Percentiles rank a stretch among this genome's conserved stretches.
Conservation (phyloP, 1,284 basidiomycete genomes). For the Anthracocystis walkeri region DNA sequence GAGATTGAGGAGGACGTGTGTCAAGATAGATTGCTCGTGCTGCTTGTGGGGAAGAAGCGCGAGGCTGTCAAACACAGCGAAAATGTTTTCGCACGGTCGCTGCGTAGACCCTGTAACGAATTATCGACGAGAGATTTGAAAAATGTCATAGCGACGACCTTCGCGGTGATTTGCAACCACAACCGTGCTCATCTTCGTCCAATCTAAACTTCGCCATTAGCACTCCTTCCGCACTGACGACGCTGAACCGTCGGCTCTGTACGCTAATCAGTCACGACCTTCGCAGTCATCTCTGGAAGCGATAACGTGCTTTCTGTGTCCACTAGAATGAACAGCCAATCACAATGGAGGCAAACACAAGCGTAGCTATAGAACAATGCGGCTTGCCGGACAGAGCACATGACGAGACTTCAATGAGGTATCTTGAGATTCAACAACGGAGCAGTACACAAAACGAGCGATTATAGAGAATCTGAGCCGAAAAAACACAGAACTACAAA, state of each 20-base stretch:
- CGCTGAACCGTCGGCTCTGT: constrained; percentile 6
- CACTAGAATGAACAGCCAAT: background rate
- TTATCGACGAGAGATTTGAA: constrained; percentile 11
- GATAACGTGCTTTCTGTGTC: constrained; percentile 13
- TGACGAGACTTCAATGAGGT: background rate
- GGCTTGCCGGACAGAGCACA: background rate
- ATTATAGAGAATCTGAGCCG: constrained; percentile 11
- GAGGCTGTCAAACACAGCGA: constrained; percentile 38
- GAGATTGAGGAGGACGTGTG: background rate
- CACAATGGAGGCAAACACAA: background rate
- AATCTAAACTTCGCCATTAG: constrained; percentile 15
- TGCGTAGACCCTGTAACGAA: background rate
- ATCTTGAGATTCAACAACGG: constrained; percentile 10
- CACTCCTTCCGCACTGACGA: background rate
- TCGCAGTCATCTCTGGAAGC: constrained; percentile 5
- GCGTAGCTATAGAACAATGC: background rate
- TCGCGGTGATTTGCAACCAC: constrained; percentile 21
- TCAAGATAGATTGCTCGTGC: background rate
- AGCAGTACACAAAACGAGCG: background rate
- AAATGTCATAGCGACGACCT: constrained; percentile 21
- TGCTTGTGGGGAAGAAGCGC: background rate
- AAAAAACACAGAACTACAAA: background rate
- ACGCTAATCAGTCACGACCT: constrained; percentile 14
- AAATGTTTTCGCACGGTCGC: background rate
- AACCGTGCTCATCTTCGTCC: constrained; percentile 10